A percentile compares a stretch with the other conserved stretches of the same genome.
phyloP scores from a whole-genome alignment of 495 filamentous ascomycete genomes.

The Neurospora sp. region DNA sequence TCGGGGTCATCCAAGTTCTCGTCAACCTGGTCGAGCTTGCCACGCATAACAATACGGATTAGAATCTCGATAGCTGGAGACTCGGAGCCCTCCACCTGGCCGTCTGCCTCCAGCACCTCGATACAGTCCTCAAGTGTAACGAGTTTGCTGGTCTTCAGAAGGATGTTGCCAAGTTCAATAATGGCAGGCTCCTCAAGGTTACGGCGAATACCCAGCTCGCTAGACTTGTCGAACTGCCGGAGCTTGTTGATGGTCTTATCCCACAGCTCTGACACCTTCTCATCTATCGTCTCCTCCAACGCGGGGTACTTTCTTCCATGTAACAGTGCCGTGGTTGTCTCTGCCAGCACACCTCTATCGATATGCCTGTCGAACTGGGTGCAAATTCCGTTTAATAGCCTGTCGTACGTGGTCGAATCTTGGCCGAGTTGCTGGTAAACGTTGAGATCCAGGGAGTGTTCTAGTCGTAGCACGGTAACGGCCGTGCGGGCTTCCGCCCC shows the following conservation, averaged over 20 bases:
- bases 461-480: slow-evolving; percentile 74
- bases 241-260: slow-evolving; percentile 68
- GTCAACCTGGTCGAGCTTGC: slow-evolving; percentile 48
- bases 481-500: slow-evolving; percentile 81
- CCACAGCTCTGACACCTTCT: slow-evolving; percentile 73
- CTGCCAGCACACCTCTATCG: slow-evolving; percentile 71
- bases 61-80: slow-evolving; percentile 55
- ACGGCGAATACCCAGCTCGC: slow-evolving; percentile 52
- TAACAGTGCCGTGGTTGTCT: slow-evolving; percentile 71
- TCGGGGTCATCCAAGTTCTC: slow-evolving; percentile 59
- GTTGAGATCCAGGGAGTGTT: slow-evolving; percentile 75
- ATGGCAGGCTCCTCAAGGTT: slow-evolving; percentile 52
- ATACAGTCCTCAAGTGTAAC: slow-evolving; percentile 69
- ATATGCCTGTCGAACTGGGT: slow-evolving; percentile 88
- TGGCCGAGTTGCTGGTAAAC: slow-evolving; percentile 85
- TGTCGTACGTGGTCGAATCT: slow-evolving; percentile 67
- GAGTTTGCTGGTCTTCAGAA: slow-evolving; percentile 77
- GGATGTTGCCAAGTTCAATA: slow-evolving; percentile 61
- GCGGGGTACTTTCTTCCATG: slow-evolving; percentile 82
- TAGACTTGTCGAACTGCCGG: slow-evolving; percentile 52
- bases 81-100: slow-evolving; percentile 37
- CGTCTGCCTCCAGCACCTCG: slow-evolving; percentile 56
- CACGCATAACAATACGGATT: slow-evolving; percentile 56
- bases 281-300: slow-evolving; percentile 72
- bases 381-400: slow-evolving; percentile 84